Evolutionary conservation across 805 yeast species (phyloP), one percentile per base, ranked within the genome.

Genomic region (Cyberlindnera amylophila): DNA sequence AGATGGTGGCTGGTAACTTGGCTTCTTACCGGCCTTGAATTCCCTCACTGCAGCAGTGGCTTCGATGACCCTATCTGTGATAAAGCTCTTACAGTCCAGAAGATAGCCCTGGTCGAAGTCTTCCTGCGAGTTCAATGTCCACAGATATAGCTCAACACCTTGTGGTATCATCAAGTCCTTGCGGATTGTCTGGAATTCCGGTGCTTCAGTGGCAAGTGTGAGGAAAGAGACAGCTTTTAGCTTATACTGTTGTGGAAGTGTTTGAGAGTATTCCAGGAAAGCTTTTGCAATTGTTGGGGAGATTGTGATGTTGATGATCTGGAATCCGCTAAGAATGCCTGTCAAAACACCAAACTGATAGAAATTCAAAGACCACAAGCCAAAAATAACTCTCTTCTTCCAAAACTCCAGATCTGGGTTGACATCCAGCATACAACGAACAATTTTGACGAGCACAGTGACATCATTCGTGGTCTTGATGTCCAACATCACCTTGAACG

Each of bases 201-300:
- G 51, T 4, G 64, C 69, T 77, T 74, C 69, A 57, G 75, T 71
- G 54, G 71, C 67, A 55, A 70, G 54, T 67, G 63, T 38, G 28
- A 66, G 57, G 11, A 67, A 39, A 12, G 88, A 81, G 32, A 82
- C 74, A 26, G 81, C 85, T 23, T 70, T 67, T 40, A 81, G 68
- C 59, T 75, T 79, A 52, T 68, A 69, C 52, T 63, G 52, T 8
- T 69, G 63, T 31, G 62, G 52, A 14, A 69, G 49, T 34, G 63
- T 49, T 33, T 61, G 49, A 21, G 73, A 65, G 34, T 72, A 73
- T 36, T 59, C 46, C 15, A 67, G 51, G 16, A 67, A 63, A 4
- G 45, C 42, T 14, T 51, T 44, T 9, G 71, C 65, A 26, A 61
- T 50, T 4, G 60, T 57, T 19, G 67, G 53, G 1, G 68, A 61